Percentiles rank a stretch among this genome's conserved stretches.
Evolutionary conservation across 345 rosid species (phyloP).

Genomic region (Theobroma cacao): DNA sequence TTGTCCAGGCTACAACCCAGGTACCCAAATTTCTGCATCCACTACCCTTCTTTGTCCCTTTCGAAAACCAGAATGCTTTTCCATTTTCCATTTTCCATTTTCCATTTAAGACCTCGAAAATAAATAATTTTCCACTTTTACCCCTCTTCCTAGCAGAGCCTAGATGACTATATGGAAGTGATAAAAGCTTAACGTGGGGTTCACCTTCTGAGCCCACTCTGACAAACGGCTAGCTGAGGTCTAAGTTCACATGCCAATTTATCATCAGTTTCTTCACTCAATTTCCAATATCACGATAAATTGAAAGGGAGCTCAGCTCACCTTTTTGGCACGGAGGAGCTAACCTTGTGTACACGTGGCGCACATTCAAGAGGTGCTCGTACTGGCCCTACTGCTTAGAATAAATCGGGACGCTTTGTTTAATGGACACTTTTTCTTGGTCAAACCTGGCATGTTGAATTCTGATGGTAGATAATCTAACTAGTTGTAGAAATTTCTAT

Average conservation of each 20-base stretch:
- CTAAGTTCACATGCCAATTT: slow-evolving; percentile 25
- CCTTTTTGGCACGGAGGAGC: not conserved
- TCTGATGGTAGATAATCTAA: no score
- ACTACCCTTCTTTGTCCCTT: no score
- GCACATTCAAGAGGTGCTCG: not conserved
- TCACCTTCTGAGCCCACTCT: not conserved
- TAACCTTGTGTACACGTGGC: not conserved
- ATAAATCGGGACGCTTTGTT: not conserved
- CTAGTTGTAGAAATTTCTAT: not conserved
- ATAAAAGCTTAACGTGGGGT: not conserved
- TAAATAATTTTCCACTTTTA: not conserved
- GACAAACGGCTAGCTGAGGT: slow-evolving; percentile 23
- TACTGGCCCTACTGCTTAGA: not conserved
- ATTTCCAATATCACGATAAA: slow-evolving; percentile 13
- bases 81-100: no score
- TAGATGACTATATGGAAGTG: not conserved
- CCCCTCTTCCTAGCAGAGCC: not conserved
- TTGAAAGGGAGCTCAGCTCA: not conserved
- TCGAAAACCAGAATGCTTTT: no score
- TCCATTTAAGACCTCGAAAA: no score
- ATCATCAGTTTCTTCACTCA: not conserved
- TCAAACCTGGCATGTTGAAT: not conserved
- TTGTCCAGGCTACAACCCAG: no score
- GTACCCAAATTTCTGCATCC: no score
- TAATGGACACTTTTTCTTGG: not conserved